A percentile compares a stretch with the other conserved stretches of the same genome.
Evolutionary conservation across 108 stramenopile species (phyloP).

Genomic region (Schizochytrium sp.): DNA sequence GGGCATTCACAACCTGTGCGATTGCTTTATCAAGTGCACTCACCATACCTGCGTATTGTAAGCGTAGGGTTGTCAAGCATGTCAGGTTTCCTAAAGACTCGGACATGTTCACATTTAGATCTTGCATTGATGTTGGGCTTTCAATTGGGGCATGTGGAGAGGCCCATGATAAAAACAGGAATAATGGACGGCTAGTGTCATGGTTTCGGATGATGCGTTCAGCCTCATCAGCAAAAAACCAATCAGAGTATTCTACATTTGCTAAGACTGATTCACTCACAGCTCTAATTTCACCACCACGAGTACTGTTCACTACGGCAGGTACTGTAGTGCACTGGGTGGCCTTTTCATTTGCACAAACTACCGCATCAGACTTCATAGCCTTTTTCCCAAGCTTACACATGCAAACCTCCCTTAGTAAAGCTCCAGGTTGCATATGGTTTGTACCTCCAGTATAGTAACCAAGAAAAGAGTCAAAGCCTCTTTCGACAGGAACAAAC

Average conservation of each 20-base stretch:
- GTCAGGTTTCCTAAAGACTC: background rate
- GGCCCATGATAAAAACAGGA: background rate
- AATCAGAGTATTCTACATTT: background rate
- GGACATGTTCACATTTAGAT: background rate
- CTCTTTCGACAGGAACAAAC: background rate
- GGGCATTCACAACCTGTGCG: background rate
- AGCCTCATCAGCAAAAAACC: conserved; percentile 7
- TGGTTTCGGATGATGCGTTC: conserved; percentile 10
- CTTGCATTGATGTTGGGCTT: background rate
- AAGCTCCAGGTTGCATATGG: background rate
- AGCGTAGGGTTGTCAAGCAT: background rate
- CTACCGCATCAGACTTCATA: too few relatives aligned
- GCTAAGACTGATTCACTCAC: too few relatives aligned
- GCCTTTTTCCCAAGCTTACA: too few relatives aligned
- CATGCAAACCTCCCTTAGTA: too few relatives aligned
- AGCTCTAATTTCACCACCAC: too few relatives aligned
- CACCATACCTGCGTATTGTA: conserved; percentile 13
- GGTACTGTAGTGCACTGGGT: too few relatives aligned
- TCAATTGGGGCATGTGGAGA: conserved; percentile 2
- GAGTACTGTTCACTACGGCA: too few relatives aligned
- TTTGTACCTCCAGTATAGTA: background rate
- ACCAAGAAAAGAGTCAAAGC: background rate
- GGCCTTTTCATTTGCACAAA: too few relatives aligned
- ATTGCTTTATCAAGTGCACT: background rate
- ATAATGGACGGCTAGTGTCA: background rate